Percentiles rank a stretch among this genome's conserved stretches.
phyloP scores from a whole-genome alignment of 2,329 filamentous ascomycete species.

The Fusarium sp. region DNA sequence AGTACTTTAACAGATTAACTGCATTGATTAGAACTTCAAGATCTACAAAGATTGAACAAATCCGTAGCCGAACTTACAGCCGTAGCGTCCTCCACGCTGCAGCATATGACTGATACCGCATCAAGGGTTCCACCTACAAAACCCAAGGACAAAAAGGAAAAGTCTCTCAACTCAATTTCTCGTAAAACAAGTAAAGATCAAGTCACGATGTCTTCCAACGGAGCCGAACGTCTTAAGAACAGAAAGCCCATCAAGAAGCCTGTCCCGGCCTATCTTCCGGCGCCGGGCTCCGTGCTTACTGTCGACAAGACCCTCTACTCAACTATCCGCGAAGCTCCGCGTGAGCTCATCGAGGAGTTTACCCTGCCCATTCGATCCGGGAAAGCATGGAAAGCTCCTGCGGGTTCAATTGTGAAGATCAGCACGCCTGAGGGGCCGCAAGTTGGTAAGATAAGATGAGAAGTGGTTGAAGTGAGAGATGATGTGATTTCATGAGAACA shows the following conservation, averaged over 20 bases:
- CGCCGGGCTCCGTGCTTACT: conserved; percentile 57
- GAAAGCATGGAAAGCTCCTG: conserved; percentile 76
- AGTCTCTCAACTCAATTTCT: not conserved
- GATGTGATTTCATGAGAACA: not conserved
- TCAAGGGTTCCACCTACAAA: conserved; percentile 19
- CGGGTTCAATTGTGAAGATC: conserved; percentile 77
- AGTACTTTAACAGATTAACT: not conserved
- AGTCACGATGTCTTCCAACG: conserved; percentile 40
- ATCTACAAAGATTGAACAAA: not conserved
- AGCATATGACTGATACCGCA: not conserved
- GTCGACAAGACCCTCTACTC: conserved; percentile 67
- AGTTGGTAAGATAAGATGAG: conserved; percentile 63
- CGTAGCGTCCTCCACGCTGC: not conserved
- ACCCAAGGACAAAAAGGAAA: conserved; percentile 1
- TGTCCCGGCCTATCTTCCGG: conserved; percentile 62
- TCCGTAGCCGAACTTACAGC: not conserved
- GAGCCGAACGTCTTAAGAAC: conserved; percentile 56
- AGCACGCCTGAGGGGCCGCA: conserved; percentile 83
- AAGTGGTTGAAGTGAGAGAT: not conserved
- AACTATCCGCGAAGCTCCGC: conserved; percentile 65
- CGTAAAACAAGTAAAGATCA: not conserved
- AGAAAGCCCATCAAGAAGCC: conserved; percentile 61
- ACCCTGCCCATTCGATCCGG: conserved; percentile 80
- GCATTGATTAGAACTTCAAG: not conserved
- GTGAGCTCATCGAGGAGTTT: conserved; percentile 63